phyloP scores from a whole-genome alignment of 164 flowering plant species.

The Nymphaea colorata region DNA sequence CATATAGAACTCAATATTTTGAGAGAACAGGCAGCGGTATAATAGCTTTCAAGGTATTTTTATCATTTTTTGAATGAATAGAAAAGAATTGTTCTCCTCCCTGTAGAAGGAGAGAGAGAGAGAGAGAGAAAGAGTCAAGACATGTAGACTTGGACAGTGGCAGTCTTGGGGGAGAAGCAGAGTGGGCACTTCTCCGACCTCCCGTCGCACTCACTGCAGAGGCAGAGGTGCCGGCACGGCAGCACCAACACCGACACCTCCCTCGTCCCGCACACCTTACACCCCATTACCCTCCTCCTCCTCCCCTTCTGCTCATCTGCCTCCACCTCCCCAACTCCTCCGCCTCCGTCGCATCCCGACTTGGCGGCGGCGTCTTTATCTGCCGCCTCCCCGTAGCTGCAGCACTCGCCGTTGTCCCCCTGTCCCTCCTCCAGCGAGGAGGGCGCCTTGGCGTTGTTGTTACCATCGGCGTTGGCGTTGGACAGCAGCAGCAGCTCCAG shows the following conservation, averaged over 20 bases:
- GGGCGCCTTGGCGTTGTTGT: neutral
- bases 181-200: slow-evolving; percentile 40
- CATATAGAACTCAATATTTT: no score
- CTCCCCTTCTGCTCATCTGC: neutral
- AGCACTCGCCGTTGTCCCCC: neutral
- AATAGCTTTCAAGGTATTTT: no score
- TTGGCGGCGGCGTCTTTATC: neutral
- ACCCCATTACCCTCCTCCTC: slow-evolving; percentile 6
- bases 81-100: neutral
- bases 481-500: slow-evolving; percentile 5
- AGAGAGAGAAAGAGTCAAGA: neutral
- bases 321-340: neutral
- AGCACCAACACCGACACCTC: slow-evolving; percentile 48
- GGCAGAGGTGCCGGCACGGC: slow-evolving; percentile 60
- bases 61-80: neutral
- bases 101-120: neutral
- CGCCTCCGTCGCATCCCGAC: slow-evolving; percentile 10
- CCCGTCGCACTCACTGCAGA: slow-evolving; percentile 39
- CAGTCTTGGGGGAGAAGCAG: slow-evolving; percentile 35
- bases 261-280: slow-evolving; percentile 21
- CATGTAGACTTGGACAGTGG: slow-evolving; percentile 37
- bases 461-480: neutral
- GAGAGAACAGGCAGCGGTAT: no score
- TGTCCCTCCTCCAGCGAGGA: neutral
- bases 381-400: neutral